Base-by-base conservation (phyloP, 2,329 filamentous ascomycete genomes). In the Xylariaceae sp. region DNA sequence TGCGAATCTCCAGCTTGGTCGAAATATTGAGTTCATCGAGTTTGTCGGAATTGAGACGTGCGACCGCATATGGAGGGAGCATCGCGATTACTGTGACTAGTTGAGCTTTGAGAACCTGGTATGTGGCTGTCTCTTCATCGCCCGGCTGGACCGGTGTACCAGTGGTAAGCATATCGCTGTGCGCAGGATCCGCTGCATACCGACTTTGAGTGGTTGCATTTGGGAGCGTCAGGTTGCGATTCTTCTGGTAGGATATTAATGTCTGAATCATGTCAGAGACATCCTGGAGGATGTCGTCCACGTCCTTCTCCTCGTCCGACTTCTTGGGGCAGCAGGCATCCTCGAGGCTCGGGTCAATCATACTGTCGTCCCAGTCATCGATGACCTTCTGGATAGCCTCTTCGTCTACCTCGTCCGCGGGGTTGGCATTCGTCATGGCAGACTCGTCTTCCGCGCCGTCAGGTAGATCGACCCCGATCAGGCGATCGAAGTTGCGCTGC, bases 31-130 rank as follows among this genome's bases (percentile, higher is more conserved):
- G 65, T 37, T 88, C 83, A 19, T 80, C 81, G n/a, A 94, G 63
- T 55, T 88, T 83, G 53, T 93, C 83, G 8, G 87, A 87, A 49
- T 93, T 81, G 40, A 94, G 65, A 50, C 92, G 90, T 5, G 88
- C 80, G 16, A 94, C 83, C 1, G 83, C 84, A 52, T 87, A 92
- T 1, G 88, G 88, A 2, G 88, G 88, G 9, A 94, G 63, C 24
- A 73, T 77, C 44, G 81, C 72, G 39, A 94, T 73, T 42, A 94
- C 76, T 19, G 88, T 64, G 0, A 76, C 67, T 14, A 94, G 65
- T 52, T 89, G 85, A 4, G 79, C 73, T 53, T 83, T 87, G 33
- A 94, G 68, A 17, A 80, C 71, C 43, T 86, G 71, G 53, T 93
- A 94, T 0, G 72, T 75, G 11, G 62, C 55, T 38, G 64, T 61